Evolutionary conservation across 805 yeast genomes (phyloP).

Genomic region (Ogataea haglerorum): DNA sequence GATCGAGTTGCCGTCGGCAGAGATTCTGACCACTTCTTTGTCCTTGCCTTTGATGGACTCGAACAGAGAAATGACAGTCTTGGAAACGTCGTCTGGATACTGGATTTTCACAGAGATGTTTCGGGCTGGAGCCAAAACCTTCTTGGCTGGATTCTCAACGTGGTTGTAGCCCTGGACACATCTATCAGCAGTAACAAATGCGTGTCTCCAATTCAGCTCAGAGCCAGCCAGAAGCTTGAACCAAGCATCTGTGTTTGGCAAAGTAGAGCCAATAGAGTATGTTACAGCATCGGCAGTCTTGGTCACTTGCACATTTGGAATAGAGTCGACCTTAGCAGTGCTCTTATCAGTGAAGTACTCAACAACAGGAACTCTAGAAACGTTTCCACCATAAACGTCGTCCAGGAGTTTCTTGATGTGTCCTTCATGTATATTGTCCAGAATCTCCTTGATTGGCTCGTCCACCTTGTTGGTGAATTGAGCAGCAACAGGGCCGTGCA

Average conservation of each 20-base stretch:
- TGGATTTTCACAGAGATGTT: slow-evolving; percentile 59
- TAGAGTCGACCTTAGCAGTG: slow-evolving; percentile 38
- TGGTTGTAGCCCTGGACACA: slow-evolving; percentile 84
- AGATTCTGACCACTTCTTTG: slow-evolving; percentile 63
- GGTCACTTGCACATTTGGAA: slow-evolving; percentile 38
- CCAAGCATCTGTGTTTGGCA: slow-evolving; percentile 55
- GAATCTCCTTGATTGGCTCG: slow-evolving; percentile 88
- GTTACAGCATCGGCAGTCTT: slow-evolving; percentile 31
- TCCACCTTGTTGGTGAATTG: slow-evolving; percentile 81
- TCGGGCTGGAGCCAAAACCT: slow-evolving; percentile 71
- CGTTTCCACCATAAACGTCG: slow-evolving; percentile 71
- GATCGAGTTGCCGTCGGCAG: slow-evolving; percentile 51
- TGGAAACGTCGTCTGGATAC: slow-evolving; percentile 46
- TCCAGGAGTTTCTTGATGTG: slow-evolving; percentile 69
- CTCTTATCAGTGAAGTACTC: slow-evolving; percentile 81
- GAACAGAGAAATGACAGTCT: slow-evolving; percentile 58
- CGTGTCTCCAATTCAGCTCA: slow-evolving; percentile 82
- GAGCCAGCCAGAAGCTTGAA: slow-evolving; percentile 77
- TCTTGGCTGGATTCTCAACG: slow-evolving; percentile 72
- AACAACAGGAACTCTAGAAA: slow-evolving; percentile 72
- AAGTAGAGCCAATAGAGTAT: slow-evolving; percentile 37
- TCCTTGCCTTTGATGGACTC: slow-evolving; percentile 73
- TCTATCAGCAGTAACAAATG: slow-evolving; percentile 74
- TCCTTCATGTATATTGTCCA: slow-evolving; percentile 87
- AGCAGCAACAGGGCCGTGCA: slow-evolving; percentile 98